Evolutionary conservation across 441 rosid genomes (phyloP), one percentile per base, ranked within the genome.

Genomic region (Populus hybrid): DNA sequence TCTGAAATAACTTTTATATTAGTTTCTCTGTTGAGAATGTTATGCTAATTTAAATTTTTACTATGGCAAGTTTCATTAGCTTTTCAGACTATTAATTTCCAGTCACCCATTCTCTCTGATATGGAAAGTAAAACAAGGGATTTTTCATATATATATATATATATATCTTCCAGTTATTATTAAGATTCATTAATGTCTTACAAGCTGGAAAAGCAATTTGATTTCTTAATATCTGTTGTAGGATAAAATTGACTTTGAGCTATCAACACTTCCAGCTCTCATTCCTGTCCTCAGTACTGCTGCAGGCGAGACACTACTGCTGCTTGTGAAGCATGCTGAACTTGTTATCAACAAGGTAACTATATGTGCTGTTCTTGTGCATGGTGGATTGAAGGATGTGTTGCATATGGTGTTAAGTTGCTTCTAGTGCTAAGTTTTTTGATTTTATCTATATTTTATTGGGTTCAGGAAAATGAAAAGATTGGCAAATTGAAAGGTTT

Each of bases 211-310:
- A 24, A 16, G 59, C 36, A 21, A 59, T 67, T 50, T 80, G 73
- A 76, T 78, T 67, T 69, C 72, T 76, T 38, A 6, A 69, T 36
- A 78, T 75, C 66, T 80, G 20, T 85, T 82, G 86, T 83, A 95
- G 98, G 99, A 90, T 76, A 94, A 87, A 85, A 87, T 71, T 83
- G 99, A 95, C 84, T 95, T 94, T 70, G 97, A 90, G 90, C 87
- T 90, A 73, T 87, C 87, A 72, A 95, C 99, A 6, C 87, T 95
- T 66, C 98, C 99, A 73, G 98, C 97, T 83, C 97, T 94, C 69
- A 84, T 90, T 79, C 99, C 99, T 77, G 97, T 94, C 83, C 82
- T 94, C 80, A 92, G 89, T 82, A 86, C 91, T 78, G 99, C 99
- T 80, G 83, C 97, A 20, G 98, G 98, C 1, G 99, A 95, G 84